These are phyloP conservation scores for Talaromyces piceae DNA, from an alignment of 2,329 filamentous ascomycete genomes.

Conservation along the genomic window DNA sequence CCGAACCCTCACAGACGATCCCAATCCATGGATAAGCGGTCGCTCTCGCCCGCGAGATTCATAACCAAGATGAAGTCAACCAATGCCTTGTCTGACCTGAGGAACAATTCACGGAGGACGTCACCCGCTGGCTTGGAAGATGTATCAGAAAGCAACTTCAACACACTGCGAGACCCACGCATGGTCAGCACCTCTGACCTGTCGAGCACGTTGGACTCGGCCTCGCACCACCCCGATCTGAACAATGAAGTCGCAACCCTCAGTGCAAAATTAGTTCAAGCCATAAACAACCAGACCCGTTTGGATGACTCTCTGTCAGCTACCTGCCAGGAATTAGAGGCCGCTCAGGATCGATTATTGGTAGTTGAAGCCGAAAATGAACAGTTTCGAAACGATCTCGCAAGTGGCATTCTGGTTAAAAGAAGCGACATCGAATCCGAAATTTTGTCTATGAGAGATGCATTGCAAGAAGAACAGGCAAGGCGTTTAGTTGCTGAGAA, in stretches of 20 bases:
- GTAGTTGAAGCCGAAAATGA: constrained; percentile 62
- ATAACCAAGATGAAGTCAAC: constrained; percentile 40
- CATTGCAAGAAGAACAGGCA: constrained; percentile 58
- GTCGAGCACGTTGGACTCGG: constrained; percentile 27
- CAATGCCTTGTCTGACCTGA: constrained; percentile 30
- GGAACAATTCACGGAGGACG: constrained; percentile 20
- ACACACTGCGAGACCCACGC: constrained; percentile 40
- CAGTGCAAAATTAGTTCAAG: constrained; percentile 92
- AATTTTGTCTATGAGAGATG: constrained; percentile 52
- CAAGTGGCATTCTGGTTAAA: constrained; percentile 67
- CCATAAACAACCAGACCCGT: constrained; percentile 91
- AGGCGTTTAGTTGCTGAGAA: constrained; percentile 60
- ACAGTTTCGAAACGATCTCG: constrained; percentile 62
- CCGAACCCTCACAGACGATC: constrained; percentile 30
- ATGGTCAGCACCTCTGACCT: constrained; percentile 29
- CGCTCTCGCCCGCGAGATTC: constrained; percentile 27
- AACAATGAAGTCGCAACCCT: constrained; percentile 76
- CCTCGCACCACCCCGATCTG: constrained; percentile 52
- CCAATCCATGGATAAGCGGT: constrained; percentile 28
- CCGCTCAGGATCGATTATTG: constrained; percentile 58
- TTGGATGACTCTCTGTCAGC: constrained; percentile 82
- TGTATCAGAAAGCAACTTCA: constrained; percentile 35
- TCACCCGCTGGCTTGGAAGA: constrained; percentile 23
- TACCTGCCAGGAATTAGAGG: constrained; percentile 74
- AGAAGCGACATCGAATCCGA: constrained; percentile 68